phyloP scores from a whole-genome alignment of 1,139 yeast genomes.

The Sugiyamaella japonica region DNA sequence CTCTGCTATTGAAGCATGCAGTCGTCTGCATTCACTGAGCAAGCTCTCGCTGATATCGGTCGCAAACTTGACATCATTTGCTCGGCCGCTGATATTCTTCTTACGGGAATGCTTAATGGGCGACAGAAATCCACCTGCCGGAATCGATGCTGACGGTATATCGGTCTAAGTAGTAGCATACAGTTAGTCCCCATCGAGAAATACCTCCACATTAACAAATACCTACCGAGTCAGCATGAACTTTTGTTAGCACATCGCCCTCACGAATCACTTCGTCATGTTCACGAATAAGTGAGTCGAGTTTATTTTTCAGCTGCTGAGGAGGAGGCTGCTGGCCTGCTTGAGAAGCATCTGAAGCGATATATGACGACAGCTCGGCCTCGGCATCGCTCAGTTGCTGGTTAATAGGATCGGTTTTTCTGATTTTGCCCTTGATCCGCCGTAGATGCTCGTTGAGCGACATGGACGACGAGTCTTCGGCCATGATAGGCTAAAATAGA shows the following conservation, averaged over 20 bases:
- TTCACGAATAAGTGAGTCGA: conserved; percentile 23
- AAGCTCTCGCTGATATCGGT: conserved; percentile 81
- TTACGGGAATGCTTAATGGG: conserved; percentile 16
- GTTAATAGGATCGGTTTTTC: conserved; percentile 24
- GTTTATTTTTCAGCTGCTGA: conserved; percentile 19
- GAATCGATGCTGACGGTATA: neutral
- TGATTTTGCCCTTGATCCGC: conserved; percentile 24
- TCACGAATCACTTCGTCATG: conserved; percentile 25
- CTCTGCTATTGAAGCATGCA: conserved; percentile 57
- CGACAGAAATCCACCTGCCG: conserved; percentile 13
- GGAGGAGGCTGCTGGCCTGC: conserved; percentile 3
- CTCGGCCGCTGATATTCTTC: conserved; percentile 22
- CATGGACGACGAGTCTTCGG: conserved; percentile 11
- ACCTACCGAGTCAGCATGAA: conserved; percentile 10
- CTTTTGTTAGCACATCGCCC: conserved; percentile 15
- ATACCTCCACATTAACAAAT: conserved; percentile 4
- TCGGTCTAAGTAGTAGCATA: neutral
- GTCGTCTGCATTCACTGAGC: conserved; percentile 72
- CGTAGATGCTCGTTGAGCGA: conserved; percentile 23
- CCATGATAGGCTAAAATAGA: conserved; percentile 8
- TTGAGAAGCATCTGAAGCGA: conserved; percentile 7
- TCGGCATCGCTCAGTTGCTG: conserved; percentile 25
- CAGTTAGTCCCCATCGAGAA: neutral
- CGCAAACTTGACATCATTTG: conserved; percentile 72
- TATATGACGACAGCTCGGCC: conserved; percentile 22